Evolutionary conservation across 306 rosid species (phyloP), one percentile per base, ranked within the genome.

Genomic region (Echinosophora koreensis): DNA sequence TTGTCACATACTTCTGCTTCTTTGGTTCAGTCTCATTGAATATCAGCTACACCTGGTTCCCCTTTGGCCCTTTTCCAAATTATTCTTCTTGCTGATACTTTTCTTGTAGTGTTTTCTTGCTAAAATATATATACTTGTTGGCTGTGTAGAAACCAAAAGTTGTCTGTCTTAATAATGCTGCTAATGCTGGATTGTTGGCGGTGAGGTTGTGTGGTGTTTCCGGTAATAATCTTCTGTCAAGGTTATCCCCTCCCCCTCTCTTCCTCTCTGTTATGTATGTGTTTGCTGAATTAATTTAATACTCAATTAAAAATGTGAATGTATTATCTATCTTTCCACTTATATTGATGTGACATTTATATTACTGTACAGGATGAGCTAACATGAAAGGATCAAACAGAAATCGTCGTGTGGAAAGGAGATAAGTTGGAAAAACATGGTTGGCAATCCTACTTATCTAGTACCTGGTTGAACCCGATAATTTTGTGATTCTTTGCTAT

Each of bases 111-210:
- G 9, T 51, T 47, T 73, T 80, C 41, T 49, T 55, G 38, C 30
- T 1, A 1, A 22, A n/a, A n/a, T 8, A 11, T 38, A 17, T 11
- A 38, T 42, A 18, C 75, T 65, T 37, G 30, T 81, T n/a, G 66
- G 30, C 8, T 60, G 8, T 86, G 85, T 83, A 88, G 97, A 94
- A 90, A 96, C 97, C 97, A 1, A 71, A 84, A 77, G 97, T 97
- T 30, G 95, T 92, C 41, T 97, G 97, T 6, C 96, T 94, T 58
- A 87, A 95, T 78, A 95, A 95, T 32, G 89, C 97, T 11, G 84
- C 96, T 41, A 92, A 95, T 71, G 98, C 96, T 61, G 98, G 92
- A 52, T 76, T 90, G 69, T 83, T 89, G 18, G 96, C 93, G 3
- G 87, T 84, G 46, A 82, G 96, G 85, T 86, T 87, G 13, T 82